Conservation (phyloP, 1,139 yeast species). For the Geotrichum cucujoidarum region DNA sequence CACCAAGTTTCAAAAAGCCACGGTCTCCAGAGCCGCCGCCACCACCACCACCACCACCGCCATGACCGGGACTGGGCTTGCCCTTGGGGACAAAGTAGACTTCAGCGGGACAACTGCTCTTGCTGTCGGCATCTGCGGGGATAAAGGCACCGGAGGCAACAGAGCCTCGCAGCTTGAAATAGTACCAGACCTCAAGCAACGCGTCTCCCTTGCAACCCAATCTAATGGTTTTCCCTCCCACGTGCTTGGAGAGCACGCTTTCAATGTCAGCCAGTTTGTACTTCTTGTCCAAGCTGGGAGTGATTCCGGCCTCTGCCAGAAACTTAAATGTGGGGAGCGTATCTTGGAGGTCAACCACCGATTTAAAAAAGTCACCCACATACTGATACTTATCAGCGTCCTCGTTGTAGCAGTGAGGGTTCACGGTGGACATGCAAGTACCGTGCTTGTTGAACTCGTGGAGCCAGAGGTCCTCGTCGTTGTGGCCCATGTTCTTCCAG, state of each 20-base stretch:
- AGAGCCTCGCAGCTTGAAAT: slow-evolving; percentile 73
- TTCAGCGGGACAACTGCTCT: slow-evolving; percentile 59
- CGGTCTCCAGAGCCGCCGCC: slow-evolving; percentile 23
- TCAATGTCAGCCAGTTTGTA: slow-evolving; percentile 63
- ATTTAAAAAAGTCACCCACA: slow-evolving; percentile 72
- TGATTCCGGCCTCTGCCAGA: slow-evolving; percentile 61
- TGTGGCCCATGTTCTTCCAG: slow-evolving; percentile 78
- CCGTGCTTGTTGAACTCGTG: slow-evolving; percentile 97
- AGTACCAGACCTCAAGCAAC: slow-evolving; percentile 87
- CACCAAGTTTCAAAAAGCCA: slow-evolving; percentile 52
- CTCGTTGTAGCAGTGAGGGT: slow-evolving; percentile 58
- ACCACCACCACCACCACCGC: slow-evolving; percentile 26
- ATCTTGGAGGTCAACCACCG: slow-evolving; percentile 59
- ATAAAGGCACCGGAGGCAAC: slow-evolving; percentile 58
- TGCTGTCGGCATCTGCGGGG: slow-evolving; percentile 55
- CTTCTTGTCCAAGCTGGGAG: slow-evolving; percentile 56
- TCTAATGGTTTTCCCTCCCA: slow-evolving; percentile 39
- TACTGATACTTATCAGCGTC: slow-evolving; percentile 47
- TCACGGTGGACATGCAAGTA: slow-evolving; percentile 79
- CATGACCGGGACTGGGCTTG: slow-evolving; percentile 35
- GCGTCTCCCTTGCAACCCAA: slow-evolving; percentile 64
- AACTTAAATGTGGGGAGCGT: slow-evolving; percentile 67
- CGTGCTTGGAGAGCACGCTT: slow-evolving; percentile 52
- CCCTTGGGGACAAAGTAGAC: slow-evolving; percentile 75
- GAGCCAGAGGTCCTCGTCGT: slow-evolving; percentile 75